Base-by-base conservation (phyloP, 164 flowering plant species). In the Vitis amurensis region DNA sequence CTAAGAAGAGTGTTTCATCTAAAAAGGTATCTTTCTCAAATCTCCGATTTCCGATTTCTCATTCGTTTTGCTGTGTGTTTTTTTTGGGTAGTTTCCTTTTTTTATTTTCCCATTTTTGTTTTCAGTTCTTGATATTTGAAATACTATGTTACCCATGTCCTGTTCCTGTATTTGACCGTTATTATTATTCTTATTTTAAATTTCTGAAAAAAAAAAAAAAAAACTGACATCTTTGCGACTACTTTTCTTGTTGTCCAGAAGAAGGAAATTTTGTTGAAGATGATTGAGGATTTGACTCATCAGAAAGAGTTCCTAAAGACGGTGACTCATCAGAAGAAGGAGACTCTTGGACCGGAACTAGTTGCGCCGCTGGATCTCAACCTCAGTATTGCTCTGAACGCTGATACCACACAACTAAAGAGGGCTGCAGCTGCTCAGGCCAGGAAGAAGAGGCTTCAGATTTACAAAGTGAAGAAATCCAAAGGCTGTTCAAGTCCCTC, bases 381-480 rank as follows among this genome's bases (percentile, higher is more conserved):
- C 63, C 37, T 71, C 58, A 56, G 19, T 17, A 12, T 59, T 4
- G 73, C 44, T 55, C 15, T 55, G 6, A 69, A 27, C 53, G 50
- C 29, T 64, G 74, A 58, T 27, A 50, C 47, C 50, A 50, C 11
- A 50, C 50, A 13, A 23, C 1, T 11, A 0, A 66, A 1, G 9
- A 63, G 12, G 68, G 79, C 73, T 15, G 50, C 68, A 57, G 84
- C 82, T 11, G 82, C 88, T 68, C 74, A 79, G 23, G 88, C 89
- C 0, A 81, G 89, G 64, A 76, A 61, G 72, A 78, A 67, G 53
- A 79, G 88, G 75, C 68, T 78, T 48, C 73, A 72, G 60, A 80
- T 79, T 17, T 75, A 69, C 56, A 62, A 75, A 66, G 53, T 27
- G 50, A 87, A 83, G 78, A 80, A 59, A 10, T 7, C 31, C 5